Evolutionary conservation across 2,329 filamentous ascomycete genomes (phyloP), one percentile per base, ranked within the genome.

Genomic region (Immersiporthe knoxdaviesiana): DNA sequence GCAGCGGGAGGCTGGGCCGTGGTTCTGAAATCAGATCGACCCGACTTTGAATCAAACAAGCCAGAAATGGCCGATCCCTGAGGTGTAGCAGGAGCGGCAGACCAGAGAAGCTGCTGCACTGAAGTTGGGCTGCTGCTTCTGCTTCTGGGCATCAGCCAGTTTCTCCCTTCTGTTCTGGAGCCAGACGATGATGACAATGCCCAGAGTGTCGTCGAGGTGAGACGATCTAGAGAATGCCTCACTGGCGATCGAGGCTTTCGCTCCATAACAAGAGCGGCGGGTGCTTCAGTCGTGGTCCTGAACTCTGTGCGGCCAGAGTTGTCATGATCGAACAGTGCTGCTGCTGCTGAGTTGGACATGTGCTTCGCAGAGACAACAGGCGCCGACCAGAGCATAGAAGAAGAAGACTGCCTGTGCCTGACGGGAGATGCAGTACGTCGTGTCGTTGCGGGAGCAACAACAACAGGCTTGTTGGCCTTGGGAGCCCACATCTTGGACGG

Each of bases 1-100:
- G 77, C 79, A 50, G 77, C 78, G 39, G 79, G 79, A 56, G 73
- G 67, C 65, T 75, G 71, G n/a, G 74, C 70, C 41, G 77, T 77
- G 41, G 72, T 76, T 41, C 77, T 75, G 68, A 73, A 77, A 41
- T 74, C 72, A 11, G 72, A 56, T 41, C 77, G 75, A 27, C 65
- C 61, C 21, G 72, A 61, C n/a, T 69, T 69, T 27, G 67, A 59
- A 41, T 72, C 65, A 60, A 78, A 79, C 30, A 79, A 62, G 10
- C 77, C 76, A n/a, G 68, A 63, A 3, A 65, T 41, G 30, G 68
- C 37, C 21, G 61, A 24, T 37, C 73, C 47, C 54, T 60, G 44
- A 30, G 58, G 66, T 35, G 35, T 8, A 8, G 30, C 37, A 32
- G 63, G 47, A 24, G 70, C 70, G 50, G 72, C 71, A 35, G 67